Conservation (phyloP, 495 filamentous ascomycete species). For the Penicillium alfredii region DNA sequence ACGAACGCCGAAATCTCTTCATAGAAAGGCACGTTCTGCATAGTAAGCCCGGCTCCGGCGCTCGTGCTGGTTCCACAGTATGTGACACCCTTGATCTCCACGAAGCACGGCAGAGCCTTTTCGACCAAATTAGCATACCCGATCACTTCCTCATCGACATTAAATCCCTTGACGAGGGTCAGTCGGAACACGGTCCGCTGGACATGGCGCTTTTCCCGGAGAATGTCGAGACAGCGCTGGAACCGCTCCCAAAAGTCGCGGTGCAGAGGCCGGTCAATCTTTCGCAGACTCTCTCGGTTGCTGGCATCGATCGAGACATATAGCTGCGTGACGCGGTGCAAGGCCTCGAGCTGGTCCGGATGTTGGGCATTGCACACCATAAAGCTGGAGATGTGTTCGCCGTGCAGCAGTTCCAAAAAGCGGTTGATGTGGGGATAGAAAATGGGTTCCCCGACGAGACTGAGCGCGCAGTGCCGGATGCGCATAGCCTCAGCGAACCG, state of each 20-base stretch:
- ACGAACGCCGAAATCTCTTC: slow-evolving; percentile 81
- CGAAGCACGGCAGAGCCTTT: slow-evolving; percentile 76
- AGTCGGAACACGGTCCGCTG: slow-evolving; percentile 94
- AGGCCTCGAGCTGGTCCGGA: slow-evolving; percentile 76
- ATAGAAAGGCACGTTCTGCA: slow-evolving; percentile 96
- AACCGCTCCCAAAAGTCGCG: slow-evolving; percentile 98
- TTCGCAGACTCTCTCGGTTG: slow-evolving; percentile 78
- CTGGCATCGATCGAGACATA: slow-evolving; percentile 95
- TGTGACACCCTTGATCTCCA: slow-evolving; percentile 94
- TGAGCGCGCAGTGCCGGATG: slow-evolving; percentile 86
- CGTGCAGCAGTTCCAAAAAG: slow-evolving; percentile 74
- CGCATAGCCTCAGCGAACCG: slow-evolving; percentile 88
- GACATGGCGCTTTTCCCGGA: slow-evolving; percentile 68
- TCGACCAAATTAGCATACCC: slow-evolving; percentile 89
- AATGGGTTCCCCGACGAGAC: slow-evolving; percentile 89
- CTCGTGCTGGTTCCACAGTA: slow-evolving; percentile 88
- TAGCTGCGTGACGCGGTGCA: slow-evolving; percentile 82
- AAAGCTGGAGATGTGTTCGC: slow-evolving; percentile 84
- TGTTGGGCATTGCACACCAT: slow-evolving; percentile 98
- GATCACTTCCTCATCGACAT: slow-evolving; percentile 84
- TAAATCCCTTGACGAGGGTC: slow-evolving; percentile 94
- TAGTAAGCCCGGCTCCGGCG: slow-evolving; percentile 75
- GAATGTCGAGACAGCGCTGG: slow-evolving; percentile 80
- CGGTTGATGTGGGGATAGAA: slow-evolving; percentile 98
- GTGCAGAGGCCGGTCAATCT: slow-evolving; percentile 87